phyloP scores from a whole-genome alignment of 202 grass and related monocot species.

The Setaria italica region DNA sequence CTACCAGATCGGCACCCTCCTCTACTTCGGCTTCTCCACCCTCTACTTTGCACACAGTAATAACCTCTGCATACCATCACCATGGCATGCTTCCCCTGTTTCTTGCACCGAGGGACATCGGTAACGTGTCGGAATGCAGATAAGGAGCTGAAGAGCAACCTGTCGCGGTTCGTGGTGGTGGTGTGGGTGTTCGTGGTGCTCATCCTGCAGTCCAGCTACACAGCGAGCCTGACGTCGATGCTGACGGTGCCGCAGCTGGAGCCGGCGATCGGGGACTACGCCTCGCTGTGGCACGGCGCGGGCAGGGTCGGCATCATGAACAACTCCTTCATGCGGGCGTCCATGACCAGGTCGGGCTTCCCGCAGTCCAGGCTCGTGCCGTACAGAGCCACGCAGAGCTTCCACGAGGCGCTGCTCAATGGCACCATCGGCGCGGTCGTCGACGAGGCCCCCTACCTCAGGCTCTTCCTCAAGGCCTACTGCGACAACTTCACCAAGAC shows the following conservation, averaged over 20 bases:
- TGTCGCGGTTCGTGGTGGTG: constrained; percentile 65
- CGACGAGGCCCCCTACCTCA: constrained; percentile 76
- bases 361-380: constrained; percentile 40
- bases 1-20: constrained; percentile 66
- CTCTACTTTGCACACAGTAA: constrained; percentile 76
- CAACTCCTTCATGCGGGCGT: constrained; percentile 59
- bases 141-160: constrained; percentile 64
- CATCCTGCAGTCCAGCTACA: constrained; percentile 88
- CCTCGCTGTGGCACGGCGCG: constrained; percentile 34
- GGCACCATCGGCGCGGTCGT: constrained; percentile 62
- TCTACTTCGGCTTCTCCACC: constrained; percentile 89
- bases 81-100: not conserved
- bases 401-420: constrained; percentile 67
- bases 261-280: constrained; percentile 50
- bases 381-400: constrained; percentile 41
- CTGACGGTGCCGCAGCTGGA: constrained; percentile 70
- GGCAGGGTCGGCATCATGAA: constrained; percentile 58
- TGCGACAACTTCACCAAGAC: constrained; percentile 59
- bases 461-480: constrained; percentile 64
- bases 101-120: not conserved
- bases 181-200: constrained; percentile 91
- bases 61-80: not conserved
- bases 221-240: constrained; percentile 82
- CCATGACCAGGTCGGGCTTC: constrained; percentile 52
- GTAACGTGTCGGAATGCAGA: constrained; percentile 37